A percentile compares a stretch with the other conserved stretches of the same genome.
These are phyloP conservation scores for Streptanthus diversifolius DNA, from an alignment of 345 rosid species.

Conservation along the genomic window DNA sequence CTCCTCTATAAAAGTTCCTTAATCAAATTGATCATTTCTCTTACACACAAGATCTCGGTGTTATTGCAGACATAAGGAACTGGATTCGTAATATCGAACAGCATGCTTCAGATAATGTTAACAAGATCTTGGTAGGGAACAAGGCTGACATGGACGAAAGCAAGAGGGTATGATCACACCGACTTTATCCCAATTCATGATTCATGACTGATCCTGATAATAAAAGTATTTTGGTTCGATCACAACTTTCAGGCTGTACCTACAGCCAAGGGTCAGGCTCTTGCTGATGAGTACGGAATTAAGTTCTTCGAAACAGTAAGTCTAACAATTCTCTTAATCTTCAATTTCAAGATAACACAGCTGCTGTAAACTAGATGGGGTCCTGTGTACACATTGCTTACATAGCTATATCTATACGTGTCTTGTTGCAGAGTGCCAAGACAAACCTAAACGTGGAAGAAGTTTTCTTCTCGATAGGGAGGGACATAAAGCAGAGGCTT, in stretches of 20 bases:
- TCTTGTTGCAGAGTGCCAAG: slow-evolving; percentile 81
- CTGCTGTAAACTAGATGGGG: neutral
- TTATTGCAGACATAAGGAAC: slow-evolving; percentile 82
- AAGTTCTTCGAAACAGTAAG: slow-evolving; percentile 96
- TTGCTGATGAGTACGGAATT: slow-evolving; percentile 97
- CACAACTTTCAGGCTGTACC: slow-evolving; percentile 79
- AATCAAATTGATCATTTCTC: neutral
- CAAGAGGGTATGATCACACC: slow-evolving; percentile 65
- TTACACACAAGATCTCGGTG: slow-evolving; percentile 1
- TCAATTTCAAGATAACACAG: neutral
- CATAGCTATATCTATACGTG: neutral
- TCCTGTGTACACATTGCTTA: slow-evolving; percentile 5
- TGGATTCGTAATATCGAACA: slow-evolving; percentile 99
- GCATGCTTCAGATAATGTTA: slow-evolving; percentile 98
- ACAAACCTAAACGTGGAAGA: slow-evolving; percentile 92
- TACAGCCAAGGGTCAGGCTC: slow-evolving; percentile 93
- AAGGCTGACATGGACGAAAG: slow-evolving; percentile 99
- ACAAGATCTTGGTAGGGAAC: slow-evolving; percentile 96
- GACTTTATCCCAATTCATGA: neutral
- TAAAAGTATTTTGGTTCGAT: neutral
- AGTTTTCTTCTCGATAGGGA: slow-evolving; percentile 92
- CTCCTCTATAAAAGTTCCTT: neutral
- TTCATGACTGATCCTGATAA: neutral
- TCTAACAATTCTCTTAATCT: neutral
- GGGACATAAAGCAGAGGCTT: slow-evolving; percentile 91